These are phyloP conservation scores for Diatrype stigma DNA, from an alignment of 2,329 filamentous ascomycete genomes.

Conservation along the genomic window DNA sequence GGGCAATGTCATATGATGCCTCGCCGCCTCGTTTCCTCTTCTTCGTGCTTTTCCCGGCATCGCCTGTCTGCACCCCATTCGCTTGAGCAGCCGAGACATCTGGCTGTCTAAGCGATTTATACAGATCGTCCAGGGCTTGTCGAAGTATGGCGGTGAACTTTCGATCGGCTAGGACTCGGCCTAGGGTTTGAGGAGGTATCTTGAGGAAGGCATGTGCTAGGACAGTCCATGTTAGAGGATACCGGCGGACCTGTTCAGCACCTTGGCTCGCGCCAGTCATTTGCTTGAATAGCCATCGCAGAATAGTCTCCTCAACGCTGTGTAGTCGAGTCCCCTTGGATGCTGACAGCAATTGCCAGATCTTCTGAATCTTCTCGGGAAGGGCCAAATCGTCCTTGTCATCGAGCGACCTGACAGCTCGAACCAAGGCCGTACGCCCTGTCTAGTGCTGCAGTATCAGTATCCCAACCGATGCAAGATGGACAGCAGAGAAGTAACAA, in stretches of 20 bases:
- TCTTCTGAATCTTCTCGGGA: conserved; percentile 42
- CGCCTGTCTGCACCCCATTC: conserved; percentile 12
- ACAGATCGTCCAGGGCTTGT: conserved; percentile 58
- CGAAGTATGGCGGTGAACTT: conserved; percentile 64
- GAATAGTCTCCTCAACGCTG: conserved; percentile 52
- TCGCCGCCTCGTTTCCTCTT: conserved; percentile 39
- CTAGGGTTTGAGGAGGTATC: conserved; percentile 66
- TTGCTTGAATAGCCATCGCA: conserved; percentile 61
- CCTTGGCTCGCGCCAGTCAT: conserved; percentile 46
- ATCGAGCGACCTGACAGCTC: conserved; percentile 51
- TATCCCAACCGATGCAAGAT: background rate
- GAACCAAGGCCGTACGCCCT: conserved; percentile 40
- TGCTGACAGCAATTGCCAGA: conserved; percentile 47
- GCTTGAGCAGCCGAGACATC: conserved; percentile 2
- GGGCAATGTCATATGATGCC: conserved; percentile 34
- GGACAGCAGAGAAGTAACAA: background rate
- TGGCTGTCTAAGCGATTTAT: conserved; percentile 24
- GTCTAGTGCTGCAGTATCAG: conserved; percentile 15
- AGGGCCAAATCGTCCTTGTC: conserved; percentile 41
- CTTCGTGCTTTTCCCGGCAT: conserved; percentile 23
- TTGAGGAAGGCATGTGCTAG: conserved; percentile 56
- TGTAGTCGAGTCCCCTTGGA: conserved; percentile 40
- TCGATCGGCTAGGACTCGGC: conserved; percentile 66
- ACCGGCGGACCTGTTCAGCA: conserved; percentile 51
- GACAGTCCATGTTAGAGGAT: conserved; percentile 57